Percentiles rank a stretch among this genome's conserved stretches.
These are phyloP conservation scores for Fusarium armeniacum DNA, from an alignment of 2,329 filamentous ascomycete genomes.

Conservation along the genomic window DNA sequence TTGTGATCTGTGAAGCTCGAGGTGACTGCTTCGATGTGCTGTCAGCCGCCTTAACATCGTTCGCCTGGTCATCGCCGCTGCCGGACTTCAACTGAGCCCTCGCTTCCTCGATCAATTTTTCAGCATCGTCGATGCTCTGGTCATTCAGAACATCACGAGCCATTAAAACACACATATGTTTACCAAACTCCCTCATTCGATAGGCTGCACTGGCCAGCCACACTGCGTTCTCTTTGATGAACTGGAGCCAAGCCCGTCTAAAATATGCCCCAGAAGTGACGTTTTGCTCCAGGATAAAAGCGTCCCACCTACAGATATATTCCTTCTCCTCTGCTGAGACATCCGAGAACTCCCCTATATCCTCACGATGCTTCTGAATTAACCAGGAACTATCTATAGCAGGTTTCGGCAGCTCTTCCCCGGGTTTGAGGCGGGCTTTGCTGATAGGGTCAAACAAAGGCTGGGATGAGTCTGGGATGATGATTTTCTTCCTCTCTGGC, in stretches of 20 bases:
- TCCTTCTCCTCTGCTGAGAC: constrained; percentile 68
- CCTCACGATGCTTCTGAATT: constrained; percentile 70
- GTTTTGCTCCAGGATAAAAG: constrained; percentile 65
- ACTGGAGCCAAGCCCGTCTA: constrained; percentile 65
- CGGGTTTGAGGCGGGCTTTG: constrained; percentile 65
- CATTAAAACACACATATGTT: constrained; percentile 66
- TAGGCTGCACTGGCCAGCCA: constrained; percentile 66
- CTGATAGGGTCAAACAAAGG: constrained; percentile 70
- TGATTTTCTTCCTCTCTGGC: constrained; percentile 50
- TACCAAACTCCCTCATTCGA: constrained; percentile 68
- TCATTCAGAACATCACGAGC: constrained; percentile 64
- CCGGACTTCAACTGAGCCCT: constrained; percentile 50
- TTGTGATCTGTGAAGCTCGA: constrained; percentile 56
- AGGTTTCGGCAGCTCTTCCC: constrained; percentile 61
- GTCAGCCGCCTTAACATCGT: constrained; percentile 32
- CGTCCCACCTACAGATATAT: constrained; percentile 71
- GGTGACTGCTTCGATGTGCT: constrained; percentile 49
- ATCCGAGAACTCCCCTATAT: constrained; percentile 69
- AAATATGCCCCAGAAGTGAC: constrained; percentile 67
- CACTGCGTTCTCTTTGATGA: constrained; percentile 63
- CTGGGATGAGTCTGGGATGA: constrained; percentile 65
- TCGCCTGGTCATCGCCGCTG: constrained; percentile 17
- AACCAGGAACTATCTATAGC: constrained; percentile 67
- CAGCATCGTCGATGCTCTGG: constrained; percentile 59
- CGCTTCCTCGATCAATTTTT: constrained; percentile 60